These are phyloP conservation scores for Dorcoceras hygrometricum DNA, from an alignment of 257 asterid species.

Conservation along the genomic window DNA sequence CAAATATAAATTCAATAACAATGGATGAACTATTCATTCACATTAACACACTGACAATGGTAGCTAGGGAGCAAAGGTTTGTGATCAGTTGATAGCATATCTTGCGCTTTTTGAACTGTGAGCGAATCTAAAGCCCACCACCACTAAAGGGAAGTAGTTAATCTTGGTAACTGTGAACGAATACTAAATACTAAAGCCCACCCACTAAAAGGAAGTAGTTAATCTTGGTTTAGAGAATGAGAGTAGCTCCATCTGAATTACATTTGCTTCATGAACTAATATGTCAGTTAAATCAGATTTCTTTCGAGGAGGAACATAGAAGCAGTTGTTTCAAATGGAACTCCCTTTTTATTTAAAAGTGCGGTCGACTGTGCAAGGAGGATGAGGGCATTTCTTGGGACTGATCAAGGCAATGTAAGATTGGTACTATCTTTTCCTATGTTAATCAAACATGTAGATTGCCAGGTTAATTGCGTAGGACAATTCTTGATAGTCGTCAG, in stretches of 20 bases:
- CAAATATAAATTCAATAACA: too few species aligned
- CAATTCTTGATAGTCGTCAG: neutral
- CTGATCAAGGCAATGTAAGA: slow-evolving; percentile 54
- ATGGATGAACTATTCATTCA: too few species aligned
- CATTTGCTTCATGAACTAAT: slow-evolving; percentile 9
- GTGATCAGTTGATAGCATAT: too few species aligned
- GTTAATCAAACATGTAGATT: neutral
- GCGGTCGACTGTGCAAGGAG: slow-evolving; percentile 74
- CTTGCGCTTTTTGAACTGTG: too few species aligned
- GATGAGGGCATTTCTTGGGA: slow-evolving; percentile 70
- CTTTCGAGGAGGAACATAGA: slow-evolving; percentile 76
- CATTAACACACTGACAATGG: too few species aligned
- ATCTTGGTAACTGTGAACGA: too few species aligned
- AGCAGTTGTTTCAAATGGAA: slow-evolving; percentile 72
- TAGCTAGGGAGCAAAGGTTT: too few species aligned
- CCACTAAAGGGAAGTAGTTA: too few species aligned
- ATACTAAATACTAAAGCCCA: too few species aligned
- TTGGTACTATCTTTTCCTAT: neutral
- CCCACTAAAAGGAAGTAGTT: too few species aligned
- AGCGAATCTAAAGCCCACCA: too few species aligned
- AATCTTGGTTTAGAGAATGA: slow-evolving; percentile 2
- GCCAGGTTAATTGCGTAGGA: neutral
- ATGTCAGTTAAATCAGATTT: slow-evolving; percentile 37
- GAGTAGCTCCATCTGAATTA: slow-evolving; percentile 4
- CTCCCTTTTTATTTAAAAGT: slow-evolving; percentile 81